Evolutionary conservation across 495 filamentous ascomycete genomes (phyloP), one percentile per base, ranked within the genome.

Genomic region (Talaromyces ruber): DNA sequence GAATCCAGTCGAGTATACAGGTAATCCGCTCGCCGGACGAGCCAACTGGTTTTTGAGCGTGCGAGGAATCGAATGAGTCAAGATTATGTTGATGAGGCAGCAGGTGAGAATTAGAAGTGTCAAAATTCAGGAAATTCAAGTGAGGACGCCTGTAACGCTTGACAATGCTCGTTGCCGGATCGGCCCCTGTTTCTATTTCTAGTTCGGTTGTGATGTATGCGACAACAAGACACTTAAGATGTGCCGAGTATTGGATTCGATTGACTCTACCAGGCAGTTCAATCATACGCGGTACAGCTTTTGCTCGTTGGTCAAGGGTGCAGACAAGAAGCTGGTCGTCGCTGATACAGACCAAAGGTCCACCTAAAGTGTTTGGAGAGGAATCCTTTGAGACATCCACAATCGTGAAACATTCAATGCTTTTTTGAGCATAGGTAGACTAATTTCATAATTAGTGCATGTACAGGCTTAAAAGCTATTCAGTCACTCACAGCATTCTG

Each of bases 1-100:
- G 79, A 7, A 70, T 72, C 81, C 81, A 83, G 61, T 83, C 81
- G 18, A 77, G 60, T 11, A 82, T 77, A 58, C 77, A 81, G 29
- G 74, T 76, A 55, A 82, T 74, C 14, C 69, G 75, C 63, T 83
- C 81, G 6, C 79, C 79, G n/a, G 72, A 68, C 29, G 70, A 66
- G 12, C 68, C 70, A 39, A 67, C 66, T 21, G 73, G 73, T 63
- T 72, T 68, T 73, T 73, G 74, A 24, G 66, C 66, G 6, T 63
- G 61, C 16, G 58, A 30, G 2, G 60, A 61, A 1, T 25, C 16
- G 6, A 34, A 11, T 26, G 55, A 1, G 24, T 60, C 21, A 25
- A 47, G 43, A 6, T 47, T 51, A 22, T 60, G 57, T 28, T 58
- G 58, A 43, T 37, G 26, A 16, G 58, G 26, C 8, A 45, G 24